These are phyloP conservation scores for Talaromyces sp. DNA, from an alignment of 2,329 filamentous ascomycete species.

Conservation along the genomic window DNA sequence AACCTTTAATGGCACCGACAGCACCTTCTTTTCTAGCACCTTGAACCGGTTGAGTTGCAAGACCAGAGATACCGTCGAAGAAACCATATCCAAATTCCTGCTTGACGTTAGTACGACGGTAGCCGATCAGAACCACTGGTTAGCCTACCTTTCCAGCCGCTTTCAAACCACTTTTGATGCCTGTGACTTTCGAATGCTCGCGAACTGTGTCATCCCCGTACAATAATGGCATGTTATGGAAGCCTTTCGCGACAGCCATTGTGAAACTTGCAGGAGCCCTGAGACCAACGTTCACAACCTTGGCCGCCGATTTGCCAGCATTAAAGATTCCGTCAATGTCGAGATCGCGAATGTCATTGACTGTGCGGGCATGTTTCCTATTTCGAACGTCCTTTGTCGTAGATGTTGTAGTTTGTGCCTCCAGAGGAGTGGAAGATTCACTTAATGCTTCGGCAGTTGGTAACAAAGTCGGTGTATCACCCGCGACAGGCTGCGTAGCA, in stretches of 20 bases:
- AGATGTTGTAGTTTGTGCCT: neutral
- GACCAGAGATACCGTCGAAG: constrained; percentile 75
- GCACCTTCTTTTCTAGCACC: constrained; percentile 64
- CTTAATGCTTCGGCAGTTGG: neutral
- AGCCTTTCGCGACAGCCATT: constrained; percentile 75
- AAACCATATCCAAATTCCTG: constrained; percentile 70
- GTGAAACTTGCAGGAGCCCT: constrained; percentile 83
- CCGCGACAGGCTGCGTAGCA: neutral
- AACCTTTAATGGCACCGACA: constrained; percentile 68
- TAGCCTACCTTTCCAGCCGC: constrained; percentile 64
- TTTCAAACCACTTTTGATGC: constrained; percentile 68
- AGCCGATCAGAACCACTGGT: neutral
- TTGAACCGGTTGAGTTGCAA: constrained; percentile 72
- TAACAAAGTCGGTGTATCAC: neutral
- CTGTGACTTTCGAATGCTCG: constrained; percentile 73
- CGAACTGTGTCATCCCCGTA: constrained; percentile 82
- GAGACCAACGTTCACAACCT: constrained; percentile 70
- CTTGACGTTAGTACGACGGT: neutral
- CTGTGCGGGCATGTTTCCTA: constrained; percentile 7
- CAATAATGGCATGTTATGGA: constrained; percentile 79
- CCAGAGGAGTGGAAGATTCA: neutral
- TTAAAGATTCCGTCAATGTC: constrained; percentile 6
- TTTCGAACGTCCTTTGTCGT: neutral
- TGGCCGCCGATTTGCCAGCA: constrained; percentile 61
- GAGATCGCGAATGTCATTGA: constrained; percentile 6